These are phyloP conservation scores for Melanomma pulvis-pyrius DNA, from an alignment of 495 filamentous ascomycete species.

Conservation along the genomic window DNA sequence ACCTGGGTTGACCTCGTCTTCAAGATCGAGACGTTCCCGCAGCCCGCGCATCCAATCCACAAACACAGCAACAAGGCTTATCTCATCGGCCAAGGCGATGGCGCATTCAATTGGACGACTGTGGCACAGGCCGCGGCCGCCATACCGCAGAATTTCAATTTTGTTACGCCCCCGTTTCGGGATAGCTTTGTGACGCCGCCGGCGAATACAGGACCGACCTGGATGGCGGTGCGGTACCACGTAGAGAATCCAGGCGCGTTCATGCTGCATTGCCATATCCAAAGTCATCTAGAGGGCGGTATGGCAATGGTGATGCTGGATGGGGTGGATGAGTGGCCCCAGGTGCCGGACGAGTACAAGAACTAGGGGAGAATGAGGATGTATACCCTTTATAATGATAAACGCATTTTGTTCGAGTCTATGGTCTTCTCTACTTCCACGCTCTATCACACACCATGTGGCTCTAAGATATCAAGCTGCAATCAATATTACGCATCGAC, in stretches of 20 bases:
- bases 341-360: slow-evolving; percentile 5
- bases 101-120: slow-evolving; percentile 53
- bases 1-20: slow-evolving; percentile 63
- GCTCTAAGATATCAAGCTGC: no score
- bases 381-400: no score
- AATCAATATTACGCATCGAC: no score
- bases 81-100: slow-evolving; percentile 56
- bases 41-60: slow-evolving; percentile 61
- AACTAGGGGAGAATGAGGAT: background rate
- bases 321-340: slow-evolving; percentile 60
- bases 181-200: slow-evolving; percentile 55
- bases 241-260: slow-evolving; percentile 62
- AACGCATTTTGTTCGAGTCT: no score
- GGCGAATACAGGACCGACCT: slow-evolving; percentile 46
- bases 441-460: no score
- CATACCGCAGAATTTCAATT: slow-evolving; percentile 57
- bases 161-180: slow-evolving; percentile 55
- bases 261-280: slow-evolving; percentile 64
- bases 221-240: slow-evolving; percentile 61
- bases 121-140: slow-evolving; percentile 56
- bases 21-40: slow-evolving; percentile 45
- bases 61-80: slow-evolving; percentile 66
- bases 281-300: slow-evolving; percentile 59
- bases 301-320: slow-evolving; percentile 61
- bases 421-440: no score